Evolutionary conservation across 2,329 filamentous ascomycete species (phyloP), one percentile per base, ranked within the genome.

Genomic region (Bertia moriformis): DNA sequence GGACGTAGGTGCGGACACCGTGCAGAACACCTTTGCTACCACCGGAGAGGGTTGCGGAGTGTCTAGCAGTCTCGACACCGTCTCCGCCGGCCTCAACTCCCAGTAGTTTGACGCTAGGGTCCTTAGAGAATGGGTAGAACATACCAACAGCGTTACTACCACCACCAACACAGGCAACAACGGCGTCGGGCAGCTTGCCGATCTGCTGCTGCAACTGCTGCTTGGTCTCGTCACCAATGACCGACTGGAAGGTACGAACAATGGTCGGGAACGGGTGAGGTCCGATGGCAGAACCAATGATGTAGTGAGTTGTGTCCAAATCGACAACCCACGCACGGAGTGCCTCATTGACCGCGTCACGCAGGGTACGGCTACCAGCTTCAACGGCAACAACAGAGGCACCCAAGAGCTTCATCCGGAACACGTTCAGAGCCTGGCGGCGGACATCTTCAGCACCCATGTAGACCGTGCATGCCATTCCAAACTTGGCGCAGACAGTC

Each of bases 381-480:
- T 95, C 87, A 36, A 98, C 91, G 3, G 91, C 82, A 29, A 98
- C 73, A 33, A 98, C 91, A 49, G 83, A 82, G 38, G 91, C 91
- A 43, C 91, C 91, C 4, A 98, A 79, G 12, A 98, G 73, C 60
- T 93, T 91, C 74, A 98, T 98, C 35, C 91, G 83, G 75, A 98
- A 98, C 29, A 98, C 91, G 60, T 98, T 98, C 42, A 98, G 71
- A 2, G 91, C 89, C 60, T 98, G 91, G 49, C 91, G 79, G 42
- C 91, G 82, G 39, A 96, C 91, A 53, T 98, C 91, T 63, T 98
- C 91, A 37, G 88, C 87, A 51, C 91, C 91, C 91, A 98, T 98
- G 63, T 88, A 98, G 40, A 98, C 83, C 19, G 87, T 93, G 57
- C 91, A 98, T 58, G 89, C 82, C 88, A 98, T 89, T 53, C 86